Percentiles rank a stretch among this genome's conserved stretches.
These are phyloP conservation scores for Globisporangium takayamanum DNA, from an alignment of 352 stramenopile genomes.

Conservation along the genomic window DNA sequence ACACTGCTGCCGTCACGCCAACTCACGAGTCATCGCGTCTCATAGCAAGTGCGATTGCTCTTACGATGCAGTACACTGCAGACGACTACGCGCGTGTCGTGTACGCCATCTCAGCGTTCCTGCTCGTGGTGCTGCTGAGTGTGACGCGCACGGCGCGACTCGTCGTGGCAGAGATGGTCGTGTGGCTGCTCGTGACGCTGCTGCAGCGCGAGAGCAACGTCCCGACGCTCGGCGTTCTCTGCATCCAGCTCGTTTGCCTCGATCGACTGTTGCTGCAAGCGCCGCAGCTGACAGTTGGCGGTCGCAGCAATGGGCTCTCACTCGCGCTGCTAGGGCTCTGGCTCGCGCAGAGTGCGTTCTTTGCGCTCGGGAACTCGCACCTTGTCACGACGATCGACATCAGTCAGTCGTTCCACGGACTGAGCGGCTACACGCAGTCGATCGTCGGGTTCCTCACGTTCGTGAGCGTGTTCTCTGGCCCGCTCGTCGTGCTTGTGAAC, in stretches of 20 bases:
- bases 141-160: constrained; percentile 7
- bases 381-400: constrained; percentile 88
- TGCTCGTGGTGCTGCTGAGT: constrained; percentile 11
- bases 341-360: constrained; percentile 73
- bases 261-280: constrained; percentile 17
- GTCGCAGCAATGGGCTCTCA: constrained; percentile 5
- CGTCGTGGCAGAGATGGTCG: constrained; percentile 32
- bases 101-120: constrained; percentile 21
- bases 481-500: constrained; percentile 53
- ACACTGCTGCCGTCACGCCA: background rate
- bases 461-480: constrained; percentile 67
- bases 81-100: constrained; percentile 45
- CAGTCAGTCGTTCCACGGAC: constrained; percentile 79
- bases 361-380: constrained; percentile 84
- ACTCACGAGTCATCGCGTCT: no score
- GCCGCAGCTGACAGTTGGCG: constrained; percentile 1
- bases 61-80: constrained; percentile 10
- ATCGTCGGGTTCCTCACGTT: constrained; percentile 74
- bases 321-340: constrained; percentile 28
- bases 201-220: constrained; percentile 58
- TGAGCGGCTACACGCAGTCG: constrained; percentile 74
- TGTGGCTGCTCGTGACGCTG: constrained; percentile 56
- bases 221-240: constrained; percentile 49
- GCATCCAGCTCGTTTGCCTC: constrained; percentile 34
- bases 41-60: background rate